Percentiles rank a stretch among this genome's conserved stretches.
These are phyloP conservation scores for Macroventuria anomochaeta DNA, from an alignment of 2,329 filamentous ascomycete genomes.

Conservation along the genomic window DNA sequence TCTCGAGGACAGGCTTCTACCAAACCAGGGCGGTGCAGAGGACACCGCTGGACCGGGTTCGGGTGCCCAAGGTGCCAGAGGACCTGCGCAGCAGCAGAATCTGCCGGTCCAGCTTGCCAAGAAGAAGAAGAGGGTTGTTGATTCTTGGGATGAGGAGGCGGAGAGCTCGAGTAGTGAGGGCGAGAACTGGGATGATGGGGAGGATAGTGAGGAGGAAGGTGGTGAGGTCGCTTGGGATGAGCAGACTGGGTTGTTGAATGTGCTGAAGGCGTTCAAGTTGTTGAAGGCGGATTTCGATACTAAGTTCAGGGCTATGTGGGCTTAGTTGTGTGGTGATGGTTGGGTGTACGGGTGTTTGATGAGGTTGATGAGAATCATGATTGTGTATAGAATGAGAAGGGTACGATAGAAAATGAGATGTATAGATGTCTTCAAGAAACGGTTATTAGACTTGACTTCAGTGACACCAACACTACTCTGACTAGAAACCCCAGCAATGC, in stretches of 20 bases:
- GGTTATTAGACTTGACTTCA: too few species aligned
- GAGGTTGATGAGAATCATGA: background rate
- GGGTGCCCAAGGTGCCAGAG: constrained; percentile 34
- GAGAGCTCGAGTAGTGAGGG: constrained; percentile 50
- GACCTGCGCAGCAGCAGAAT: constrained; percentile 35
- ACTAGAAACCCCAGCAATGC: too few species aligned
- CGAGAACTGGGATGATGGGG: constrained; percentile 37
- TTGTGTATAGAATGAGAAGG: background rate
- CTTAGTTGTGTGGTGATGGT: constrained; percentile 47
- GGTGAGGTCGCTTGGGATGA: constrained; percentile 52
- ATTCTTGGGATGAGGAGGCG: constrained; percentile 51
- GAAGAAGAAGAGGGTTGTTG: constrained; percentile 49
- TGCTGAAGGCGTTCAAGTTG: constrained; percentile 65
- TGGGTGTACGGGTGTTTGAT: background rate
- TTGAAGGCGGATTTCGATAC: constrained; percentile 66
- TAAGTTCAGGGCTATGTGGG: constrained; percentile 69
- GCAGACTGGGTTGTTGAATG: constrained; percentile 59
- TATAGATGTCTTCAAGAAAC: background rate
- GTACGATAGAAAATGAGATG: background rate
- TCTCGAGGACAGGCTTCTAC: constrained; percentile 49
- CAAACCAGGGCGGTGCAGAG: constrained; percentile 34
- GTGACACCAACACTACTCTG: too few species aligned
- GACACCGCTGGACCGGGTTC: constrained; percentile 24
- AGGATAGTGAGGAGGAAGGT: constrained; percentile 29
- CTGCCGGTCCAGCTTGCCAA: constrained; percentile 42